Evolutionary conservation across 2,329 filamentous ascomycete genomes (phyloP).

Genomic region (Diaporthe velutina): DNA sequence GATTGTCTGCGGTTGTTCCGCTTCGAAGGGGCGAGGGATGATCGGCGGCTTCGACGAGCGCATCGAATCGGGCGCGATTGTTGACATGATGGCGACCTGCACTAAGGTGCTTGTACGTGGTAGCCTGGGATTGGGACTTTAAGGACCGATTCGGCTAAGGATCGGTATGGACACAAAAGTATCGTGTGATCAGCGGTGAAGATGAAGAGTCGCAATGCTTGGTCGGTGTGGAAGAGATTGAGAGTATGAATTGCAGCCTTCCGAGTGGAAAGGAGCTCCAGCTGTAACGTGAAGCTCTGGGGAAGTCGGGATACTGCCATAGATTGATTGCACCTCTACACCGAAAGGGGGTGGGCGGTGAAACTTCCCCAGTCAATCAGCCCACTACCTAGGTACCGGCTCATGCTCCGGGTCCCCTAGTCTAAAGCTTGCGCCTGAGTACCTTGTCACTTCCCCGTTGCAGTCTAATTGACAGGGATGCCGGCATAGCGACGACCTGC

Average conservation of each 20-base stretch:
- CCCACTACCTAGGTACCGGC: slow-evolving; percentile 16
- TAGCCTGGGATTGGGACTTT: neutral
- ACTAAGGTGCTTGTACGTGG: neutral
- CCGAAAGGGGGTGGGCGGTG: slow-evolving; percentile 13
- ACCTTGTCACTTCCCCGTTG: neutral
- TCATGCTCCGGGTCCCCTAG: neutral
- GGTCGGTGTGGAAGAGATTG: neutral
- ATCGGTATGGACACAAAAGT: neutral
- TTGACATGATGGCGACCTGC: slow-evolving; percentile 74
- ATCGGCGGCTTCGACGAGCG: slow-evolving; percentile 85
- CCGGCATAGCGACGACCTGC: neutral
- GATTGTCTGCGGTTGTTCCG: slow-evolving; percentile 89
- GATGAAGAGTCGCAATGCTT: neutral
- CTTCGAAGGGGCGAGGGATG: slow-evolving; percentile 86
- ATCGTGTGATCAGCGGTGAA: neutral
- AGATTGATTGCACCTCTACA: neutral
- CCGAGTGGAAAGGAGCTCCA: neutral
- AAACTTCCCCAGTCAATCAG: neutral
- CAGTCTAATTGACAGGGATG: neutral
- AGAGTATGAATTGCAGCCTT: neutral
- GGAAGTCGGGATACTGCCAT: slow-evolving; percentile 24
- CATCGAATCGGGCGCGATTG: slow-evolving; percentile 80
- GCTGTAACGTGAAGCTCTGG: slow-evolving; percentile 17
- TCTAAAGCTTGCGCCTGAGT: neutral
- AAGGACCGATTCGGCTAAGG: neutral